Percentiles rank a stretch among this genome's conserved stretches.
Evolutionary conservation across 2,329 filamentous ascomycete species (phyloP).

Genomic region (Fusarium subtropicale): DNA sequence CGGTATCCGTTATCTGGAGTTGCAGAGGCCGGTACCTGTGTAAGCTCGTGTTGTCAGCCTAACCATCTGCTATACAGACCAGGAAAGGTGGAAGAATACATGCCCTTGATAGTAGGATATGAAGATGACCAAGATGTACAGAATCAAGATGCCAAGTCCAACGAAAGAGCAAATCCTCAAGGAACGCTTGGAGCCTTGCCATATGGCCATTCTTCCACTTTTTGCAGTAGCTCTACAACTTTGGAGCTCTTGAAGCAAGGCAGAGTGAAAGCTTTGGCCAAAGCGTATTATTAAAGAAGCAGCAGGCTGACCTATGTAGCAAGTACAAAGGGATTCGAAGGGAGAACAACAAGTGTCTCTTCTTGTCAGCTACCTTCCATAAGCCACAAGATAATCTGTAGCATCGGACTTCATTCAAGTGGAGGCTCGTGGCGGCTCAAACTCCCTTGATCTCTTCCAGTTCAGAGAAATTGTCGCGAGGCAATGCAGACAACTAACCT

Average conservation of each 20-base stretch:
- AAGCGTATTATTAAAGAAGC: not conserved
- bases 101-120: not conserved
- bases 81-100: accelerated
- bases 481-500: too few relatives aligned
- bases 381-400: not conserved
- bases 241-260: accelerated
- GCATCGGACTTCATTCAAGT: not conserved
- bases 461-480: not conserved
- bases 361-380: not conserved
- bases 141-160: not conserved
- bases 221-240: not conserved
- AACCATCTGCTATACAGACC: accelerated
- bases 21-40: not conserved
- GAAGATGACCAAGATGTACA: not conserved
- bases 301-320: not conserved
- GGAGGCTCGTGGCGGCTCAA: not conserved
- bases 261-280: not conserved
- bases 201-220: not conserved
- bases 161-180: not conserved
- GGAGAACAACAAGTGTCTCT: not conserved
- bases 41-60: accelerated
- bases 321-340: not conserved
- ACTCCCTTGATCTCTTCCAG: not conserved
- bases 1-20: not conserved
- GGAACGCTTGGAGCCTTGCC: not conserved